Base-by-base conservation (phyloP, 106 monocot species). In the Dendrobium chrysotoxum region DNA sequence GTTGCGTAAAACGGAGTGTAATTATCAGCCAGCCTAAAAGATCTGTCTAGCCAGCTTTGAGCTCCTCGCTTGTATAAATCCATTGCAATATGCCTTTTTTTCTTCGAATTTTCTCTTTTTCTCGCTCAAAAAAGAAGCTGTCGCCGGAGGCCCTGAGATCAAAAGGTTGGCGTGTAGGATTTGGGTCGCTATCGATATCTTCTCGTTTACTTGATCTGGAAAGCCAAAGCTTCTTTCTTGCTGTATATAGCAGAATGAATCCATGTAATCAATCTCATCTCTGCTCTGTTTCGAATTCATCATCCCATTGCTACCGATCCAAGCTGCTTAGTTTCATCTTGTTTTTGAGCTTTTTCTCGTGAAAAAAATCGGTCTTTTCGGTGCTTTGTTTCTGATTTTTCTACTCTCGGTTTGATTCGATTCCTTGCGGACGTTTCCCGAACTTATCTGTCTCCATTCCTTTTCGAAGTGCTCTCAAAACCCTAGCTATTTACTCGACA, bases 251-350 rank as follows among this genome's bases (percentile, higher is more conserved):
- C 20, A 76, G 44, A 0, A 76, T 76, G 76, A 76, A 46, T 76
- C 76, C 16, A 0, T 50, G 47, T 16, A 25, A 50, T 40, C 76
- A 15, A 47, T 76, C 76, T 76, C 76, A 26, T 50, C 42, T 16
- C 41, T 23, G 39, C 21, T 18, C 74, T 7, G 1, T 40, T 74
- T 74, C 74, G 1, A 42, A 35, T 76, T 46, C 47, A 5, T 3
- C 10, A 11, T 76, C 76, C 50, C 13, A 3, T 76, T 76, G 8
- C 47, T 47, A 5, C 26, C 26, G 45, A 50, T 50, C 47, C 16
- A n/a, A 10, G 13, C 40, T 25, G 76, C 76, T 76, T n/a, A 76
- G 76, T 4, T 76, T 76, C 76, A 76, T 76, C 47, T 26, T 10
- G 76, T 76, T 76, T 47, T 76, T 23, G 46, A 47, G 47, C 10